These are phyloP conservation scores for Ilyonectria mors-panacis DNA, from an alignment of 2,329 filamentous ascomycete species.

Conservation along the genomic window DNA sequence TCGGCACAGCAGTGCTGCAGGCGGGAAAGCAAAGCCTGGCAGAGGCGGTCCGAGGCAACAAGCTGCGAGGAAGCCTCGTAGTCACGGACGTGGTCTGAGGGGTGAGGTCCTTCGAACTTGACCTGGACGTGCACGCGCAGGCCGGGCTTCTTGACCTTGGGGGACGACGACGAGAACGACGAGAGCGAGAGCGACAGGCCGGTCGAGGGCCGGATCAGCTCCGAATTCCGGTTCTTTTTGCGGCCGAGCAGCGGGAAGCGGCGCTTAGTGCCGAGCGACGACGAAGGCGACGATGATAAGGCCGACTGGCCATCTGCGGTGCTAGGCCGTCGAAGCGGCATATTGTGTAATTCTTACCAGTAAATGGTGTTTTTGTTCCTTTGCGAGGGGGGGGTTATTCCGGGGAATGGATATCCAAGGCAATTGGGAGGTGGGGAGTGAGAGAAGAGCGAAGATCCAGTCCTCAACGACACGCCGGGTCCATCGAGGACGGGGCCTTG, in stretches of 20 bases:
- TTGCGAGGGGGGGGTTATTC: constrained; percentile 7
- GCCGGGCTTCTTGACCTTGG: constrained; percentile 38
- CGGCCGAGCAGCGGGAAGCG: constrained; percentile 51
- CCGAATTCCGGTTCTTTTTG: constrained; percentile 44
- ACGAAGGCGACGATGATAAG: constrained; percentile 40
- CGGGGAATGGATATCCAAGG: constrained; percentile 8
- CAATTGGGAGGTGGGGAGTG: constrained; percentile 7
- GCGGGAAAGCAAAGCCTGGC: constrained; percentile 64
- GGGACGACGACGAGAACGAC: constrained; percentile 23
- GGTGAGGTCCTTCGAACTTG: constrained; percentile 62
- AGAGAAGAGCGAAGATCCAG: constrained; percentile 22
- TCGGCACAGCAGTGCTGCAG: constrained; percentile 67
- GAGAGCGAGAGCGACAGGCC: constrained; percentile 28
- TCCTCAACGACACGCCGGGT: constrained; percentile 38
- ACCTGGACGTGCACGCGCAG: constrained; percentile 62
- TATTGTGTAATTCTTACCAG: constrained; percentile 34
- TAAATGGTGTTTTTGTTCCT: constrained; percentile 13
- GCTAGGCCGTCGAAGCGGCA: constrained; percentile 47
- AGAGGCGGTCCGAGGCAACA: constrained; percentile 62
- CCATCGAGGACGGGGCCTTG: constrained; percentile 34
- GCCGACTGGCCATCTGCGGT: constrained; percentile 45
- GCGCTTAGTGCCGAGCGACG: constrained; percentile 48
- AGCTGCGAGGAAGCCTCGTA: constrained; percentile 64
- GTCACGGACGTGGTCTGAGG: constrained; percentile 60
- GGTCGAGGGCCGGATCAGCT: constrained; percentile 42